Evolutionary conservation across 768 basidiomycete species (phyloP), one percentile per base, ranked within the genome.

Genomic region (Leccinum longicurvipes): DNA sequence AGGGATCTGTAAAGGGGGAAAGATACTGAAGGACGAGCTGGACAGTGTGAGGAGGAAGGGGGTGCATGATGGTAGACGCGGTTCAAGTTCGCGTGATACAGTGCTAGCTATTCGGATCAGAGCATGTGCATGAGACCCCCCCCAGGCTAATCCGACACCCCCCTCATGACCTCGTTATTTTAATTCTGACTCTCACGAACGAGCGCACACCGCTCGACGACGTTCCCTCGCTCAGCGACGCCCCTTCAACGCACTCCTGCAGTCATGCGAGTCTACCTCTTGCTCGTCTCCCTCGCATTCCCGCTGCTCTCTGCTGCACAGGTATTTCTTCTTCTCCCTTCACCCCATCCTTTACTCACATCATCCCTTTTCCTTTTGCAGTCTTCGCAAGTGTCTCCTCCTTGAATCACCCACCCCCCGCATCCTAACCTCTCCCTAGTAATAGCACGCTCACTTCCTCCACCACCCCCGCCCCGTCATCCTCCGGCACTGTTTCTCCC

Each of bases 21-120:
- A 89, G 82, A 66, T 84, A 82, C 60, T 81, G 76, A 28, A 89
- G 79, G 41, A 84, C 62, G 58, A 79, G 67, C 45, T 76, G 65
- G 54, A 86, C 68, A 8, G 76, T 62, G 49, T 77, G 72, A 6
- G 72, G 50, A 17, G 69, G 72, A 14, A 72, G 57, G 27, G 73
- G 67, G 27, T 63, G 50, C 77, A 80, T 79, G 50, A 17, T 50
- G 23, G 28, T n/a, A n/a, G n/a, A n/a, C n/a, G n/a, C n/a, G n/a
- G n/a, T n/a, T n/a, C n/a, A n/a, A n/a, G n/a, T n/a, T n/a, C n/a
- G n/a, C n/a, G n/a, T n/a, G n/a, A n/a, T n/a, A n/a, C n/a, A n/a
- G n/a, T n/a, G n/a, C n/a, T n/a, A n/a, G n/a, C n/a, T n/a, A n/a
- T n/a, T n/a, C n/a, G n/a, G n/a, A n/a, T n/a, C n/a, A n/a, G n/a